Percentiles rank a stretch among this genome's conserved stretches.
Conservation (phyloP, 305 asterid genomes). For the Withania somnifera region DNA sequence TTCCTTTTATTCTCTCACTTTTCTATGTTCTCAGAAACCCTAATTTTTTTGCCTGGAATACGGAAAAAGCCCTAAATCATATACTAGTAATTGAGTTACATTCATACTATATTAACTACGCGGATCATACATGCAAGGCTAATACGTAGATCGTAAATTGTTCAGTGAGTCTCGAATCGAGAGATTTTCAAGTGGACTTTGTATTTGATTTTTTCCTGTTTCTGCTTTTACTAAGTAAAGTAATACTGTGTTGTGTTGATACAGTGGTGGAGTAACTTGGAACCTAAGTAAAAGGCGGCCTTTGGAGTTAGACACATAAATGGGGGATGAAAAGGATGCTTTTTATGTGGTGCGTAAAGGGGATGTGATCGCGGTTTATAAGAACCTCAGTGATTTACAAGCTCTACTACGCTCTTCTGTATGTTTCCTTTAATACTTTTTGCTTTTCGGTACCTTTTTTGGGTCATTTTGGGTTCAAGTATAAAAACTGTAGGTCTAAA, state of each 20-base stretch:
- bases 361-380: conserved; percentile 62
- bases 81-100: not conserved
- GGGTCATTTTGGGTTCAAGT: not conserved
- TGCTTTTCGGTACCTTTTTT: not conserved
- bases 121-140: not conserved
- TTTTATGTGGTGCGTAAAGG: conserved; percentile 80
- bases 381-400: conserved; percentile 78
- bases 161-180: not conserved
- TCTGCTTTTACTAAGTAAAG: not conserved
- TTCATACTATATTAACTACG: not conserved
- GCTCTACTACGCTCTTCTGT: conserved; percentile 64
- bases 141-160: not conserved
- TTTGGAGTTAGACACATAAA: not conserved
- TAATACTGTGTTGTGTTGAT: not conserved
- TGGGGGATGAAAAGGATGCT: conserved; percentile 86
- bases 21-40: not conserved
- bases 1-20: not conserved
- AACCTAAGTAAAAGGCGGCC: not conserved
- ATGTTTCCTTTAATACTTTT: conserved; percentile 8
- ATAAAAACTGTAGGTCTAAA: not conserved
- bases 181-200: not conserved
- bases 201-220: not conserved
- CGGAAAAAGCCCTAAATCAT: not conserved
- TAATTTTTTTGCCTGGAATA: not conserved
- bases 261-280: not conserved